phyloP scores from a whole-genome alignment of 2,329 filamentous ascomycete genomes.

The Aspergillus pseudotamarii region DNA sequence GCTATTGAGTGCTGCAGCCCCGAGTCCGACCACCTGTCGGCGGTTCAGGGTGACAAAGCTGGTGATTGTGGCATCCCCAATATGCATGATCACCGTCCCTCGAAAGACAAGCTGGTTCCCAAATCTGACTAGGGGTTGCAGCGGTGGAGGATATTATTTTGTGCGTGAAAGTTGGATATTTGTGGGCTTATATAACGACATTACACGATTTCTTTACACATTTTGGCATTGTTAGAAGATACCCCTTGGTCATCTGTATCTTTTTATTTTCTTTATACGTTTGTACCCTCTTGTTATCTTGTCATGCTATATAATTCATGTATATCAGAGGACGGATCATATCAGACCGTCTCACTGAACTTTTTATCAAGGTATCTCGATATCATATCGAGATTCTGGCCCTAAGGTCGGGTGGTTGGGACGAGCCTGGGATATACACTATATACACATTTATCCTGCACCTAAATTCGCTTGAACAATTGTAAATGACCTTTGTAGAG shows the following conservation, averaged over 20 bases:
- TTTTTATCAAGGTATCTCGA: background rate
- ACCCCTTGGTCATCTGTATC: background rate
- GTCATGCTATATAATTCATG: background rate
- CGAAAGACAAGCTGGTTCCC: background rate
- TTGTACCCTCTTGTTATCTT: too few relatives aligned
- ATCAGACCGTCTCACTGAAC: background rate
- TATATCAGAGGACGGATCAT: background rate
- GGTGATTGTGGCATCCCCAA: background rate
- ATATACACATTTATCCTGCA: too few relatives aligned
- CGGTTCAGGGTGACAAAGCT: background rate
- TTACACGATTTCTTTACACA: background rate
- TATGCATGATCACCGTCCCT: background rate
- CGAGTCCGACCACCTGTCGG: conserved; percentile 30
- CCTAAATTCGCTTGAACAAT: too few relatives aligned
- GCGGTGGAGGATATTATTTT: background rate
- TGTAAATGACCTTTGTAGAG: too few relatives aligned
- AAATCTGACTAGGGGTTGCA: background rate
- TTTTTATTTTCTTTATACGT: background rate
- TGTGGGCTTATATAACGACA: background rate
- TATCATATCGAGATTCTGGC: background rate
- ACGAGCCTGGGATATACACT: background rate
- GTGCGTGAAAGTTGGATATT: background rate
- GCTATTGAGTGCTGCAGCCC: conserved; percentile 77
- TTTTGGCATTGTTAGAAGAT: background rate
- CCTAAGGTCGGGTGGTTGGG: background rate